Base-by-base conservation (phyloP, 441 rosid genomes). In the Aleurites moluccanus region DNA sequence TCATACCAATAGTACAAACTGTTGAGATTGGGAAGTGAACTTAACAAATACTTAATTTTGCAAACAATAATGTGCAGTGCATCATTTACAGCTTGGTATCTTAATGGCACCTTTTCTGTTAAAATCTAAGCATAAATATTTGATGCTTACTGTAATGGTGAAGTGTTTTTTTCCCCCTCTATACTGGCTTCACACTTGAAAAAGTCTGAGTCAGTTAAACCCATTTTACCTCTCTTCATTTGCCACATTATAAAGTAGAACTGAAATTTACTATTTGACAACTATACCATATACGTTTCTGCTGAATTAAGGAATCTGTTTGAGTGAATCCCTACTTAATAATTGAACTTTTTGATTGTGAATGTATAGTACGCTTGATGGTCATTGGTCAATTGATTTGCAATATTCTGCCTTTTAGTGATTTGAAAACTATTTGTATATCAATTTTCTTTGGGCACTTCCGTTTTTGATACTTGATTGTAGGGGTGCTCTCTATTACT, bases 21-120 rank as follows among this genome's bases (percentile, higher is more conserved):
- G 21, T 71, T 20, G 71, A 79, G 62, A 20, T 40, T 53, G 74
- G 67, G 35, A 56, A 73, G 47, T 49, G 14, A 42, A 68, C 57
- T 60, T 69, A 42, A 52, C 27, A 62, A 47, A 25, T 73, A 33
- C 38, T 49, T 47, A 66, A 42, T 64, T 62, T 33, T 40, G 11
- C 27, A 30, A 60, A 67, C 6, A 2, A 63, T 25, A 60, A 40
- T 18, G 3, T 64, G n/a, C 10, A 49, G 61, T 4, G 45, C 50
- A 13, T 16, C 9, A 61, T 20, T 33, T 33, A 21, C 14, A 25
- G 56, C 47, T 21, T 60, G 73, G 11, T 25, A 27, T 27, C 61
- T 11, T 38, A 9, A 21, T 6, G 20, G 27, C 28, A 21, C 47
- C 18, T 3, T 45, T n/a, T 23, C 33, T 55, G 61, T 65, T 7